phyloP scores from a whole-genome alignment of 768 basidiomycete species.

The Auriscalpium microsporum region DNA sequence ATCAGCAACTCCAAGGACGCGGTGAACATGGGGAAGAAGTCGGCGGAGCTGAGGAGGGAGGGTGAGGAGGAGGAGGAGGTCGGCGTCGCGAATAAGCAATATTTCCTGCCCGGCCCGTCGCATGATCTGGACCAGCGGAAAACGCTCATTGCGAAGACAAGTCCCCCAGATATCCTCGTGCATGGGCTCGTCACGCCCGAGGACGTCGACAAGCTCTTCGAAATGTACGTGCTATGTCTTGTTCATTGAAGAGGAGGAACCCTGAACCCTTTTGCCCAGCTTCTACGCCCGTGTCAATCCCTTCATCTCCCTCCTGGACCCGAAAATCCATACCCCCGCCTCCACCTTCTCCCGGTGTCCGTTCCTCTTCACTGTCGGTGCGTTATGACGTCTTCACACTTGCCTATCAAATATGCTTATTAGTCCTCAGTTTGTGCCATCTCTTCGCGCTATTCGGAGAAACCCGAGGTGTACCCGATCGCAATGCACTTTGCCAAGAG shows the following conservation, averaged over 20 bases:
- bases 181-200: constrained; percentile 71
- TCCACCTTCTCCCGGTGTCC: constrained; percentile 76
- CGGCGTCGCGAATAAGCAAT: constrained; percentile 77
- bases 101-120: constrained; percentile 75
- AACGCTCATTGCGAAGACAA: constrained; percentile 66
- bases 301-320: constrained; percentile 73
- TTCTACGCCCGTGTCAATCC: constrained; percentile 64
- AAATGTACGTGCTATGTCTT: constrained; percentile 47
- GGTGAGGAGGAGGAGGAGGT: constrained; percentile 30
- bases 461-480: constrained; percentile 60
- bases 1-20: constrained; percentile 44
- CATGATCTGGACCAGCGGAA: constrained; percentile 64
- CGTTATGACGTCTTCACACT: constrained; percentile 25
- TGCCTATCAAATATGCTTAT: neutral
- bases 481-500: constrained; percentile 70
- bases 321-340: constrained; percentile 76
- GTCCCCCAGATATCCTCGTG: constrained; percentile 73
- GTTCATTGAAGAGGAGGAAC: neutral
- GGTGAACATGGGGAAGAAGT: constrained; percentile 26
- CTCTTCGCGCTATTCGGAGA: constrained; percentile 71
- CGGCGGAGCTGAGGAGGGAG: constrained; percentile 5
- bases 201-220: constrained; percentile 78
- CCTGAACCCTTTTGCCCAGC: constrained; percentile 29
- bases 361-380: constrained; percentile 87
- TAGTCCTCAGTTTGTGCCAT: constrained; percentile 66